Percentiles rank a stretch among this genome's conserved stretches.
Conservation (phyloP, 495 filamentous ascomycete species). For the Pyrenula massariospora region DNA sequence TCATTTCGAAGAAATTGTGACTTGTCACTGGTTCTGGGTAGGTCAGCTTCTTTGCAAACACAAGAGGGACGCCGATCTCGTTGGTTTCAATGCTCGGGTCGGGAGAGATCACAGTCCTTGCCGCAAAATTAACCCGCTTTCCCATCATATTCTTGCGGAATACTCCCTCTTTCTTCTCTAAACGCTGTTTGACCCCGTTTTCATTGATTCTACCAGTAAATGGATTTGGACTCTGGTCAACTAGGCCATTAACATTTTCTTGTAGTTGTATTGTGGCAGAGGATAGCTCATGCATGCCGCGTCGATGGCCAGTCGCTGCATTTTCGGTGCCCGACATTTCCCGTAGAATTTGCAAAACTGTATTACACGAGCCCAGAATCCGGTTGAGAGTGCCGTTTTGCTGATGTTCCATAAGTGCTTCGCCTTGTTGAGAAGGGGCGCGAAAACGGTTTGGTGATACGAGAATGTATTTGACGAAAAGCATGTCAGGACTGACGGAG, state of each 20-base stretch:
- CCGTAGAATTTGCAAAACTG: conserved; percentile 62
- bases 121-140: conserved; percentile 97
- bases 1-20: conserved; percentile 91
- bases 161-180: conserved; percentile 97
- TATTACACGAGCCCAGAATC: conserved; percentile 59
- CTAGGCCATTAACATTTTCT: conserved; percentile 77
- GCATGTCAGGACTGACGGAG: conserved; percentile 46
- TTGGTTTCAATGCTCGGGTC: conserved; percentile 98
- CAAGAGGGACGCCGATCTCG: conserved; percentile 94
- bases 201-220: conserved; percentile 44
- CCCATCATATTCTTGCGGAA: conserved; percentile 99
- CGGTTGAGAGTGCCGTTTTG: conserved; percentile 77
- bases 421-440: conserved; percentile 72
- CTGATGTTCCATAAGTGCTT: conserved; percentile 68
- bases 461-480: conserved; percentile 75
- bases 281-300: conserved; percentile 50
- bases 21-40: conserved; percentile 96
- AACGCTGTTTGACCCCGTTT: conserved; percentile 90
- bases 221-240: conserved; percentile 44
- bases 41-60: conserved; percentile 91
- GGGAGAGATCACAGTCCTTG: conserved; percentile 93
- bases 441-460: conserved; percentile 89
- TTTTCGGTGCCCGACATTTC: conserved; percentile 47
- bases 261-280: conserved; percentile 72
- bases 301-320: conserved; percentile 24